Evolutionary conservation across 75 land plant genomes (phyloP), one percentile per base, ranked within the genome.

Genomic region (Pinus taeda): DNA sequence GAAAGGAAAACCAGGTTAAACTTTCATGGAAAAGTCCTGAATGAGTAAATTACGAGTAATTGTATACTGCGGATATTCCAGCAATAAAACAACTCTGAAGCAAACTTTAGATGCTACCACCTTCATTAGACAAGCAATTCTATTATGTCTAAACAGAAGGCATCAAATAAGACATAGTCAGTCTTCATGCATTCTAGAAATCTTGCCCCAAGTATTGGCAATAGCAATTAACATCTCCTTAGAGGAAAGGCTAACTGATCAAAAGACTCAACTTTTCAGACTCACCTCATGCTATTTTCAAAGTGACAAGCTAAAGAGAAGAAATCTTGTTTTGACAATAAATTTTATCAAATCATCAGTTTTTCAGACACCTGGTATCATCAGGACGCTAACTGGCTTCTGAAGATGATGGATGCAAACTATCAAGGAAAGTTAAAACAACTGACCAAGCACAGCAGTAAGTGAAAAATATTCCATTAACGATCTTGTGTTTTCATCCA

Each of bases 401-500:
- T 64, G 73, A n/a, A 24, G 33, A 57, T 74, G 26, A 59, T 29
- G 29, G 39, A 67, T 21, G 62, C 71, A 74, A 65, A 59, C 30
- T 74, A 59, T 77, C 64, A 74, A 65, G 12, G 42, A 76, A 76
- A 37, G 22, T 14, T 29, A n/a, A 30, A 36, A 65, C 39, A 15
- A 65, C 39, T 4, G 37, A 20, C 39, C 39, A 30, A 64, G 7
- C 14, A 36, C 29, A 30, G 26, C 14, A 63, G 15, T 65, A 65
- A 33, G 42, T 65, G 42, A 18, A 15, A 33, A 30, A 29, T 36
- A 15, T 14, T 26, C 29, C 29, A 13, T 14, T 5, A 18, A 64
- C 20, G 33, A 5, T 30, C 2, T 37, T 33, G 8, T 7, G 37
- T 65, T 30, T 65, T 65, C 69, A 33, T 17, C 18, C 11, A 49